A percentile compares a stretch with the other conserved stretches of the same genome.
phyloP scores from a whole-genome alignment of 176 grass and related monocot species.

The Aechmea fasciata region DNA sequence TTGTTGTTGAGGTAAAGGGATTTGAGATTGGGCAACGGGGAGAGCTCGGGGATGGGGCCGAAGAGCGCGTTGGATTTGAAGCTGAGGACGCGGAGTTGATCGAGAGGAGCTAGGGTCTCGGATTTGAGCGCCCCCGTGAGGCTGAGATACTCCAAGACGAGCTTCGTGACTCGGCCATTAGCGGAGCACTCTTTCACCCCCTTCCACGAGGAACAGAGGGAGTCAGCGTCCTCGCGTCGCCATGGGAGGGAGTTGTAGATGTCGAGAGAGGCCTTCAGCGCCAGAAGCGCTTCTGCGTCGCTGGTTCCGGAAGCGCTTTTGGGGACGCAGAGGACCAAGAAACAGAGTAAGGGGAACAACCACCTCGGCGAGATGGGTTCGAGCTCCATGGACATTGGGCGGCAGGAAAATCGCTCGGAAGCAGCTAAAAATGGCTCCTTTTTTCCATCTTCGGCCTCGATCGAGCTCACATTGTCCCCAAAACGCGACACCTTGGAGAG shows the following conservation, averaged over 20 bases:
- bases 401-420: neutral
- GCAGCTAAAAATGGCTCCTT: neutral
- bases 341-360: conserved; percentile 6
- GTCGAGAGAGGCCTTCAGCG: conserved; percentile 58
- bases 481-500: neutral
- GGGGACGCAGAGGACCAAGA: conserved; percentile 6
- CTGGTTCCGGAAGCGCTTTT: neutral
- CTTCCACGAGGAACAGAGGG: conserved; percentile 48
- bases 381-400: neutral
- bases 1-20: conserved; percentile 78
- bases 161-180: conserved; percentile 59
- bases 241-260: conserved; percentile 48
- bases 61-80: conserved; percentile 68
- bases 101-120: conserved; percentile 42
- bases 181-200: conserved; percentile 58
- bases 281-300: conserved; percentile 57
- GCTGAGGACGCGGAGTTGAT: conserved; percentile 83
- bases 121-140: conserved; percentile 50
- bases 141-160: conserved; percentile 75
- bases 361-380: neutral
- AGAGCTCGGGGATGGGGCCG: conserved; percentile 60
- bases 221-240: conserved; percentile 22
- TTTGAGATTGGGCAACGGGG: conserved; percentile 61
- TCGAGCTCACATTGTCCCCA: neutral
- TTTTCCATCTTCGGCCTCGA: too few relatives aligned